Evolutionary conservation across 305 asterid species (phyloP), one percentile per base, ranked within the genome.

Genomic region (Rubia peregrina): DNA sequence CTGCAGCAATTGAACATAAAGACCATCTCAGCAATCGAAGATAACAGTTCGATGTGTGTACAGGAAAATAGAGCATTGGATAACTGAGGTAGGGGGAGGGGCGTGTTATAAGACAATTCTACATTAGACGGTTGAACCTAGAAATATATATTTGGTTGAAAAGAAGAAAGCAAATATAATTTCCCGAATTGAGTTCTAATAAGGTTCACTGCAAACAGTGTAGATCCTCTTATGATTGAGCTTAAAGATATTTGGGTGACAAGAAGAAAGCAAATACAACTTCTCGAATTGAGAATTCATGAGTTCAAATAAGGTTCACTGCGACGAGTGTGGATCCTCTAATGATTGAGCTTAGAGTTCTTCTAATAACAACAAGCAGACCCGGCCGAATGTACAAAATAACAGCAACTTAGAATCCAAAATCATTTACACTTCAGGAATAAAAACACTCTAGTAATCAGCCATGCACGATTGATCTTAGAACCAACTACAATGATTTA

Each of bases 1-100:
- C 99, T 94, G 96, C 89, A 89, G 77, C 74, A 76, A 24, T 22
- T 48, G 44, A 55, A 30, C 26, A 68, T 21, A 19, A 26, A 11
- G 33, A 41, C 70, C 53, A 17, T n/a, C 44, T 61, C 5, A 62
- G 61, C 43, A 42, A 3, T 9, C 44, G 30, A 33, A 2, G 6
- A 14, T 40, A 21, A 21, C 48, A 61, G 53, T 14, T 43, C 3
- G 73, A 74, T 9, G 41, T 16, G 65, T 48, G 5, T 48, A 48
- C 11, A 6, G 6, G 53, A 48, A 48, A 48, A 11, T 13, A 48
- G 49, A 43, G 14, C 13, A 43, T 48, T 48, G 14, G 7, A 38
- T 38, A 38, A 38, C 41, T 38, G 41, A 6, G 41, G 41, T 7
- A 38, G 7, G 41, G 7, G 7, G 41, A 38, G 7, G 41, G 41